phyloP scores from a whole-genome alignment of 2,329 filamentous ascomycete genomes.

The Fusarium foetens region DNA sequence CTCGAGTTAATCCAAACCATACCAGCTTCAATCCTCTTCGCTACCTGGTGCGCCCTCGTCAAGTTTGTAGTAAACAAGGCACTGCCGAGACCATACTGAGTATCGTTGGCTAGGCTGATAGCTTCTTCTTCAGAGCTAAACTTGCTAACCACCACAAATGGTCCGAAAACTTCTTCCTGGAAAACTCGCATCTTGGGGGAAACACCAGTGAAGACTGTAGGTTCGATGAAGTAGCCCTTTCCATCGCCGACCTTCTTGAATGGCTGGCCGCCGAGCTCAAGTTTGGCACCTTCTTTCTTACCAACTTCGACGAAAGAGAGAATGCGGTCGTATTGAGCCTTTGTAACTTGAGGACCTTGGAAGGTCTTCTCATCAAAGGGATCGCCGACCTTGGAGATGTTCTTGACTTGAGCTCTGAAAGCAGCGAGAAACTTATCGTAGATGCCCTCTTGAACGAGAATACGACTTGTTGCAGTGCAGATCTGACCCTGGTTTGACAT shows the following conservation, averaged over 20 bases:
- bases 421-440: conserved; percentile 69
- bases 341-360: conserved; percentile 80
- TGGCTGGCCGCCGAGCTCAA: conserved; percentile 67
- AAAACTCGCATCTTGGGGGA: conserved; percentile 56
- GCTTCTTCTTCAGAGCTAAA: conserved; percentile 58
- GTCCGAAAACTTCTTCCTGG: conserved; percentile 60
- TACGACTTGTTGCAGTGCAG: conserved; percentile 71
- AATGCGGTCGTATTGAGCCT: conserved; percentile 75
- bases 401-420: conserved; percentile 19
- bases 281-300: conserved; percentile 75
- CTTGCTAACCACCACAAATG: conserved; percentile 54
- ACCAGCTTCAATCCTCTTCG: conserved; percentile 69
- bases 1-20: conserved; percentile 64
- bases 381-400: conserved; percentile 72
- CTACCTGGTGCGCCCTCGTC: conserved; percentile 58
- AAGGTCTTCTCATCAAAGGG: conserved; percentile 76
- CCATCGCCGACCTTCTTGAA: conserved; percentile 47
- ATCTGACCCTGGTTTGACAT: conserved; percentile 73
- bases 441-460: conserved; percentile 70
- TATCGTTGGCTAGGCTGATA: conserved; percentile 58
- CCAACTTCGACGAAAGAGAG: conserved; percentile 76
- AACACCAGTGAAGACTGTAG: conserved; percentile 58
- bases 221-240: conserved; percentile 59
- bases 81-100: conserved; percentile 69
- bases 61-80: conserved; percentile 71